These are phyloP conservation scores for Claviceps pazoutovae DNA, from an alignment of 2,329 filamentous ascomycete genomes.

Conservation along the genomic window DNA sequence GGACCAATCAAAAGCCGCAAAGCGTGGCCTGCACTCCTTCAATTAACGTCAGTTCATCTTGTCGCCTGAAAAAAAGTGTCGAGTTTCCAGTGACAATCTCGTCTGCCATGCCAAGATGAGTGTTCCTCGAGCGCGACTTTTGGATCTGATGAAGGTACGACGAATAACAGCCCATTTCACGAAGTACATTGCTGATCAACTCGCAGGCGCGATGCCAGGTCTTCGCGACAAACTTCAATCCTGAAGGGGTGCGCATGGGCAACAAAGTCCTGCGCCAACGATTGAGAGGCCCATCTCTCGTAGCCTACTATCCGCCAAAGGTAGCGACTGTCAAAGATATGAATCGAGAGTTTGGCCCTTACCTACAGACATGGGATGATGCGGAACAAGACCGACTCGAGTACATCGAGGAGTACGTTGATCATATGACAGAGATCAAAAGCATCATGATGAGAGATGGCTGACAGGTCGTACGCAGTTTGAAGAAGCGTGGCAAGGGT, in stretches of 20 bases:
- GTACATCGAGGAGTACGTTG: conserved; percentile 49
- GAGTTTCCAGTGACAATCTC: conserved; percentile 10
- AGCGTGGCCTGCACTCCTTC: not conserved
- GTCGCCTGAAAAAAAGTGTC: not conserved
- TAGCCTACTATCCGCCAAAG: conserved; percentile 76
- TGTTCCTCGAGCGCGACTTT: conserved; percentile 45
- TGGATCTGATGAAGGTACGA: conserved; percentile 70
- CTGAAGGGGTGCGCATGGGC: conserved; percentile 64
- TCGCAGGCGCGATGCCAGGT: conserved; percentile 73
- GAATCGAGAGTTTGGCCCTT: conserved; percentile 51
- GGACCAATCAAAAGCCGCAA: conserved; percentile 6
- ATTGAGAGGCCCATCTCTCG: conserved; percentile 67
- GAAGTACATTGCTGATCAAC: conserved; percentile 11
- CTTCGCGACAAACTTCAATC: conserved; percentile 87
- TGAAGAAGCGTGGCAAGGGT: conserved; percentile 72
- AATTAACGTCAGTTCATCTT: conserved; percentile 1
- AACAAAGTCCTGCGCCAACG: conserved; percentile 88
- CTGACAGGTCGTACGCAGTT: conserved; percentile 30
- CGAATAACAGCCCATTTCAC: not conserved
- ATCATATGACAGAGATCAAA: not conserved
- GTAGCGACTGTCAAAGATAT: conserved; percentile 60
- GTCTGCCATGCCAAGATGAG: conserved; percentile 36
- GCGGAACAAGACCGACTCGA: conserved; percentile 68
- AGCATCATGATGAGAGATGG: not conserved
- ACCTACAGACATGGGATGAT: conserved; percentile 58